Evolutionary conservation across 352 stramenopile species (phyloP).

Genomic region (Pythium dissimile): DNA sequence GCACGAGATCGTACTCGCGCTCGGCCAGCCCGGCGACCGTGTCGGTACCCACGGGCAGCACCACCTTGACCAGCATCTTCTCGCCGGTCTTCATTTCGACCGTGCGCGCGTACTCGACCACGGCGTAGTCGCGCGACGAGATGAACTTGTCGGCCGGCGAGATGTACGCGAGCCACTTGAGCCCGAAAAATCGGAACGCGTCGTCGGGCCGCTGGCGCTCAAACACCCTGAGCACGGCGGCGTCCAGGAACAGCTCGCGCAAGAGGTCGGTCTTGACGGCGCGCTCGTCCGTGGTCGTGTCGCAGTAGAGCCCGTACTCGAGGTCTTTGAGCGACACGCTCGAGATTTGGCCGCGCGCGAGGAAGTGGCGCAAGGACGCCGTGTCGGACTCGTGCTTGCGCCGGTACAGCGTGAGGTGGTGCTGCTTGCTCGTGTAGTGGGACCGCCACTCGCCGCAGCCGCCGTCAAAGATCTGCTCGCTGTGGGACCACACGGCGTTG

Average conservation of each 20-base stretch:
- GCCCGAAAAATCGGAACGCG: constrained; percentile 67
- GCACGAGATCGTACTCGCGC: constrained; percentile 51
- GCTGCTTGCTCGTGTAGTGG: constrained; percentile 48
- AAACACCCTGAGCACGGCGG: constrained; percentile 55
- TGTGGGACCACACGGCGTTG: constrained; percentile 14
- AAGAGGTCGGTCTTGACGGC: constrained; percentile 53
- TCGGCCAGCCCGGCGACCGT: constrained; percentile 34
- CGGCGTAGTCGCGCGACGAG: constrained; percentile 54
- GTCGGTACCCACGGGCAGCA: constrained; percentile 53
- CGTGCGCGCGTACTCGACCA: constrained; percentile 58
- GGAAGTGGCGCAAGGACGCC: constrained; percentile 28
- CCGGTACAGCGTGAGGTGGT: constrained; percentile 47
- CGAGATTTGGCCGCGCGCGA: constrained; percentile 51
- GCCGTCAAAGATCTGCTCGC: constrained; percentile 46
- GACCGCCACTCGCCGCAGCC: constrained; percentile 46
- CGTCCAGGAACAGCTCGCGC: constrained; percentile 65
- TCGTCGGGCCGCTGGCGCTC: constrained; percentile 60
- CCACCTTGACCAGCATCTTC: constrained; percentile 59
- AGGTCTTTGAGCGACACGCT: constrained; percentile 59
- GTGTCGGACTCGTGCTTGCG: constrained; percentile 28
- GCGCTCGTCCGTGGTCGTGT: constrained; percentile 68
- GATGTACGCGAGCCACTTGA: constrained; percentile 68
- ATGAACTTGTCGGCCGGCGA: constrained; percentile 49
- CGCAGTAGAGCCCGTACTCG: constrained; percentile 65
- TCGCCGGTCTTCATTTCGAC: constrained; percentile 35